Evolutionary conservation across 371 early-diverging fungal species (phyloP).

Genomic region (Funneliformis caledonium): DNA sequence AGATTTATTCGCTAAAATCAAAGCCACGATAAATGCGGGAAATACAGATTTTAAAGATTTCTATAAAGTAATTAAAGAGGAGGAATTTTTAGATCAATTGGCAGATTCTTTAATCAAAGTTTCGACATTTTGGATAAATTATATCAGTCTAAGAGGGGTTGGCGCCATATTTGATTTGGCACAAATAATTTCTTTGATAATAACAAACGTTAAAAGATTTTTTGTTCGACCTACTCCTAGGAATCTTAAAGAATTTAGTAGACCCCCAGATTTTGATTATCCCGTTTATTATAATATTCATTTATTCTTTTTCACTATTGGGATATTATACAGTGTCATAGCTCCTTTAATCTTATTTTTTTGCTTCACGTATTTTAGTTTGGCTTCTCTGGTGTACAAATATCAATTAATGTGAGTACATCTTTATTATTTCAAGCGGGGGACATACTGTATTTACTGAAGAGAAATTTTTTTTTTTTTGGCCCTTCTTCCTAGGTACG

Average conservation of each 20-base stretch:
- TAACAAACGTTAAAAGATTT: background rate
- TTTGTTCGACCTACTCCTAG: constrained; percentile 27
- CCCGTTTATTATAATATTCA: constrained; percentile 34
- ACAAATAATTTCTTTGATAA: constrained; percentile 22
- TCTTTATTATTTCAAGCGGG: background rate
- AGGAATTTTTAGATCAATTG: background rate
- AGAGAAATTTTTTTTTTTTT: background rate
- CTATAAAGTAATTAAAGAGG: constrained; percentile 2
- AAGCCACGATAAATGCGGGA: background rate
- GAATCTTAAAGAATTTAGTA: constrained; percentile 13
- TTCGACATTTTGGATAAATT: constrained; percentile 37
- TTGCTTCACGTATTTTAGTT: constrained; percentile 19
- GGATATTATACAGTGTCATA: constrained; percentile 22
- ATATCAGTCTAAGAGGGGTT: constrained; percentile 28
- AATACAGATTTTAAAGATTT: constrained; percentile 4
- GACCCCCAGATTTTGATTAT: constrained; percentile 33
- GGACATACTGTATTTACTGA: no score
- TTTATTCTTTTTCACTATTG: constrained; percentile 27
- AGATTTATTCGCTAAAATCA: background rate
- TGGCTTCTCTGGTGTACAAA: constrained; percentile 34
- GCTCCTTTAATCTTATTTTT: constrained; percentile 36
- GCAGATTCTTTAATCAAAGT: constrained; percentile 14
- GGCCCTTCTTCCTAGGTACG: constrained; percentile 15
- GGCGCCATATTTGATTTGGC: constrained; percentile 31
- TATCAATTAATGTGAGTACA: constrained; percentile 39